Evolutionary conservation across 2,329 filamentous ascomycete species (phyloP).

Genomic region (Lasiodiplodia citricola): DNA sequence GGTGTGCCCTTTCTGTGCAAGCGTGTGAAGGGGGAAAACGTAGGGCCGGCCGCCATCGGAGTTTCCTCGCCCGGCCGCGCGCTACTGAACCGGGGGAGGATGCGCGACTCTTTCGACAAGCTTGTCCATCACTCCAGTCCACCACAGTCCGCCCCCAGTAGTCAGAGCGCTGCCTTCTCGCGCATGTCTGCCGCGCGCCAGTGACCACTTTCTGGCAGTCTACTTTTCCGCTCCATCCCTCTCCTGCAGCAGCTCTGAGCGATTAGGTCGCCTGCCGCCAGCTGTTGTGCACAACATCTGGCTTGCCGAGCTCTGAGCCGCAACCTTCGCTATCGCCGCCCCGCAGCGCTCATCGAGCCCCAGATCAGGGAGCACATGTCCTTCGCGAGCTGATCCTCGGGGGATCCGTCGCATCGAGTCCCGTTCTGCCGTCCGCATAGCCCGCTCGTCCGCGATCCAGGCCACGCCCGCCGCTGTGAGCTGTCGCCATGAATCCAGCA

Average conservation of each 20-base stretch:
- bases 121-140: slow-evolving; percentile 13
- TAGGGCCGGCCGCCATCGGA: slow-evolving; percentile 19
- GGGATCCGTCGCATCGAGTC: neutral
- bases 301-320: slow-evolving; percentile 20
- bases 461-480: slow-evolving; percentile 7
- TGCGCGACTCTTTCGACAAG: slow-evolving; percentile 27
- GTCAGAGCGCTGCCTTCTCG: slow-evolving; percentile 11
- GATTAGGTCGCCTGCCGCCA: neutral
- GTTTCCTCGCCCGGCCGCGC: slow-evolving; percentile 26
- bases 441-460: neutral
- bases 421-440: slow-evolving; percentile 6
- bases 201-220: neutral
- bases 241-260: neutral
- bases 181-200: slow-evolving; percentile 8
- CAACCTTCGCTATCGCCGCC: slow-evolving; percentile 13
- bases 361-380: slow-evolving; percentile 21
- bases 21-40: neutral
- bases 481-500: slow-evolving; percentile 43
- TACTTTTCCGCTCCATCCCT: neutral
- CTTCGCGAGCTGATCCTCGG: slow-evolving; percentile 15
- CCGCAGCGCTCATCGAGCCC: slow-evolving; percentile 6
- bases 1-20: slow-evolving; percentile 7
- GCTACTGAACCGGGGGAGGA: slow-evolving; percentile 23
- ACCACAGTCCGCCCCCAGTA: neutral
- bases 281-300: slow-evolving; percentile 20